These are phyloP conservation scores for Cladophialophora yegresii DNA, from an alignment of 2,329 filamentous ascomycete genomes.

Conservation along the genomic window DNA sequence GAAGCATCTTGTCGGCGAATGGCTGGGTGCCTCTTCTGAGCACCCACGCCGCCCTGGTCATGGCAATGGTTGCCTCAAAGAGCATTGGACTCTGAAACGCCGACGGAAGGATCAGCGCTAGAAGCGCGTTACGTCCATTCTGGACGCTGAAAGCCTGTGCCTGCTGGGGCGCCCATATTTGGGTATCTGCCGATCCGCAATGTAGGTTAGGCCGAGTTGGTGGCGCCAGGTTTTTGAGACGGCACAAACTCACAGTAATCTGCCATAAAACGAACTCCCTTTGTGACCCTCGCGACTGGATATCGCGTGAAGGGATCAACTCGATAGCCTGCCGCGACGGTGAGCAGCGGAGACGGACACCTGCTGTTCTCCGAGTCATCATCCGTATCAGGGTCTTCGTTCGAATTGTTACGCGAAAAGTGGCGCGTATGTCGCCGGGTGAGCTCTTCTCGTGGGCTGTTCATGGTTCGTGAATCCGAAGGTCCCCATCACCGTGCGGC, in stretches of 20 bases:
- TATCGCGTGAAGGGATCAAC: constrained; percentile 23
- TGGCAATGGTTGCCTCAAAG: constrained; percentile 28
- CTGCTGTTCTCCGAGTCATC: constrained; percentile 27
- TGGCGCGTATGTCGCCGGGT: constrained; percentile 8
- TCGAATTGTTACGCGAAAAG: constrained; percentile 6
- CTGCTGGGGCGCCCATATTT: constrained; percentile 28
- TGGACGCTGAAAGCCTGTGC: constrained; percentile 17
- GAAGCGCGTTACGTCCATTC: constrained; percentile 20
- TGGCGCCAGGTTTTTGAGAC: background rate
- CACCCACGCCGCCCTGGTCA: constrained; percentile 28
- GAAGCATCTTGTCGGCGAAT: constrained; percentile 23
- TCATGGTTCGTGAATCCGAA: constrained; percentile 1
- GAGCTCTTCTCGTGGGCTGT: constrained; percentile 9
- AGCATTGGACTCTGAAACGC: constrained; percentile 23
- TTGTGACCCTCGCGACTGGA: constrained; percentile 14
- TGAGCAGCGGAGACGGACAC: constrained; percentile 24
- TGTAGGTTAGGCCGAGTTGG: background rate
- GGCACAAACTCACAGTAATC: constrained; percentile 22
- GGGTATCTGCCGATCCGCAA: constrained; percentile 15
- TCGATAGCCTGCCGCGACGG: constrained; percentile 20
- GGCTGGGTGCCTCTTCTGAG: constrained; percentile 22
- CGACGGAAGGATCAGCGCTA: constrained; percentile 18
- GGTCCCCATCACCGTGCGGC: background rate
- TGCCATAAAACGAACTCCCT: constrained; percentile 22
- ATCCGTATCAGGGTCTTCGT: constrained; percentile 10